phyloP scores from a whole-genome alignment of 306 rosid species.

The Gillenia trifoliata region DNA sequence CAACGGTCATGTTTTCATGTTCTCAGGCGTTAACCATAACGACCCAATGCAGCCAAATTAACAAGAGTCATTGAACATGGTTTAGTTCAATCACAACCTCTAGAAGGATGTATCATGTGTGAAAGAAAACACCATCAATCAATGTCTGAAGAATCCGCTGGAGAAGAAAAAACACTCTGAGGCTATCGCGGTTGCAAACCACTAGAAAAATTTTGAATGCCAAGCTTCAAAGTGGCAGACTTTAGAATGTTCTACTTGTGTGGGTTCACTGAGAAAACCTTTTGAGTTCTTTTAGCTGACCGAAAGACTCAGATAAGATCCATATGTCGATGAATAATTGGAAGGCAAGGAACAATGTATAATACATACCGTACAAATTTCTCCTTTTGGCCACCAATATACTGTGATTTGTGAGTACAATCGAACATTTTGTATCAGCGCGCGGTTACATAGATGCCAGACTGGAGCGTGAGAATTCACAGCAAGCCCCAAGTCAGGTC shows the following conservation, averaged over 20 bases:
- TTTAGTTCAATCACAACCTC: no score
- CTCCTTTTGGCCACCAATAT: conserved; percentile 36
- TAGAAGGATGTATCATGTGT: no score
- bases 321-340: neutral
- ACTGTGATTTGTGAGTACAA: conserved; percentile 40
- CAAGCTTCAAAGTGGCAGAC: no score
- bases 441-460: conserved; percentile 20
- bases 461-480: conserved; percentile 16
- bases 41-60: neutral
- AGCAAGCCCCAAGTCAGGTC: conserved; percentile 19
- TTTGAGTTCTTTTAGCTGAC: no score
- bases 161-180: neutral
- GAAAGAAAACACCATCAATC: neutral
- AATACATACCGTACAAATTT: conserved; percentile 44
- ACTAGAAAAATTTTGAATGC: no score
- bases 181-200: neutral
- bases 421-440: conserved; percentile 36
- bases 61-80: neutral
- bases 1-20: neutral
- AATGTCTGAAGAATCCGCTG: neutral
- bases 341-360: neutral
- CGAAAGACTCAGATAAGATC: no score
- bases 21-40: neutral
- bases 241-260: no score
- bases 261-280: no score